Conservation (phyloP, 1,284 basidiomycete genomes). For the Trichosporon sp. region DNA sequence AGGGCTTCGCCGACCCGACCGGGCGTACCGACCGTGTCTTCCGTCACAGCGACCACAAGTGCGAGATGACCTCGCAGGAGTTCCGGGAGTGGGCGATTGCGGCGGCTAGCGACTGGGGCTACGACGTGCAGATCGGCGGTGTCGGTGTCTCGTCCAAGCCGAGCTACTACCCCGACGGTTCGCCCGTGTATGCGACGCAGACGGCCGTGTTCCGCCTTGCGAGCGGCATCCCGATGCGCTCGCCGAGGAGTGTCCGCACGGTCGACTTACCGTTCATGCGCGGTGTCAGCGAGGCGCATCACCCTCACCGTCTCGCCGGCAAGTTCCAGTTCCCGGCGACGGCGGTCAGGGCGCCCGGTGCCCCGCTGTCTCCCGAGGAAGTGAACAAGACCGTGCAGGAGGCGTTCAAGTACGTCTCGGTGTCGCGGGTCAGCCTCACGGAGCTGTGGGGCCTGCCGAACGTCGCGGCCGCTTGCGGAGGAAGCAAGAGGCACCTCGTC, state of each 20-base stretch:
- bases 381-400: slow-evolving; percentile 57
- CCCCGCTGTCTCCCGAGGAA: slow-evolving; percentile 51
- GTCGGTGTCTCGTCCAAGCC: slow-evolving; percentile 47
- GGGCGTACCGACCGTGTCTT: slow-evolving; percentile 58
- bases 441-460: slow-evolving; percentile 67
- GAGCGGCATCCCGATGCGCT: slow-evolving; percentile 42
- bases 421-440: slow-evolving; percentile 54
- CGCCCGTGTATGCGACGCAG: slow-evolving; percentile 60
- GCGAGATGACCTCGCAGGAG: slow-evolving; percentile 83
- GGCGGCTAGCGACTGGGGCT: slow-evolving; percentile 66
- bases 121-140: slow-evolving; percentile 45
- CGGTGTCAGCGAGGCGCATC: slow-evolving; percentile 32
- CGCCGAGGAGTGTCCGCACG: slow-evolving; percentile 47
- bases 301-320: slow-evolving; percentile 52
- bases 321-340: slow-evolving; percentile 54
- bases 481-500: slow-evolving; percentile 49
- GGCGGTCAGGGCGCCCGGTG: slow-evolving; percentile 23
- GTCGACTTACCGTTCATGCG: slow-evolving; percentile 47
- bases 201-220: slow-evolving; percentile 62
- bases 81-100: slow-evolving; percentile 64
- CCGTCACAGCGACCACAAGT: slow-evolving; percentile 79
- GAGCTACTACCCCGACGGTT: slow-evolving; percentile 43
- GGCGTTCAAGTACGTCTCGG: slow-evolving; percentile 56
- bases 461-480: slow-evolving; percentile 61
- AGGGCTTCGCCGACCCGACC: slow-evolving; percentile 73